Evolutionary conservation across 2,329 filamentous ascomycete genomes (phyloP), one percentile per base, ranked within the genome.

Genomic region (Colletotrichum plurivorum): DNA sequence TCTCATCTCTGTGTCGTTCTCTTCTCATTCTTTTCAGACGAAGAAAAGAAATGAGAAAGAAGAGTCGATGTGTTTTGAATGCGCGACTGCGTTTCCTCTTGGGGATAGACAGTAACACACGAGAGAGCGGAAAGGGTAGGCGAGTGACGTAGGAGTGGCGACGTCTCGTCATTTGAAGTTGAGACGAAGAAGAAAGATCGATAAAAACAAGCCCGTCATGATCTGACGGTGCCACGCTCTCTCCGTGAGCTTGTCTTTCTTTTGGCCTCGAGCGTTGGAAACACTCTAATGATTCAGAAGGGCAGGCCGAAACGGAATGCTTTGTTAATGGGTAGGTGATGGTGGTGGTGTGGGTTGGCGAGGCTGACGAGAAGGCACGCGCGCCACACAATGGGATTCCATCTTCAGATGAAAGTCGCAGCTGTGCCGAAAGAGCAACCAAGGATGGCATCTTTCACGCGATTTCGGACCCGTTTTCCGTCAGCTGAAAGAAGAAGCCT

Each of bases 281-380:
- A 54, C 59, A n/a, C 39, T 25, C 22, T n/a, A 27, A 39, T 39
- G 59, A 62, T 39, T 62, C 59, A 62, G 46, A 13, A 54, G 7
- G 41, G 49, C 22, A 54, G 41, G 39, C 49, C 59, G 49, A 45
- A 46, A 62, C 48, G 39, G 7, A 31, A 46, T 61, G 22, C 59
- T 27, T 39, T 20, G 8, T 22, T 5, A 12, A 20, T 31, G 31
- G 31, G 10, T 36, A 36, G 45, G 20, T 27, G 43, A 16, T 41
- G 27, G 27, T 43, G 57, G 46, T 60, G 46, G 57, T 52, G 57
- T 46, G 20, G 46, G 31, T 41, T 15, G 49, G 45, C 31, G 48
- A 41, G 58, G 49, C 39, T 62, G 49, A n/a, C 48, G 5, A 31
- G 16, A 10, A 25, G 18, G 27, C 31, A 10, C 31, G 31, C 31